Percentiles rank a stretch among this genome's conserved stretches.
Conservation (phyloP, 208 protist genomes). For the Wallacemonas sp. region DNA sequence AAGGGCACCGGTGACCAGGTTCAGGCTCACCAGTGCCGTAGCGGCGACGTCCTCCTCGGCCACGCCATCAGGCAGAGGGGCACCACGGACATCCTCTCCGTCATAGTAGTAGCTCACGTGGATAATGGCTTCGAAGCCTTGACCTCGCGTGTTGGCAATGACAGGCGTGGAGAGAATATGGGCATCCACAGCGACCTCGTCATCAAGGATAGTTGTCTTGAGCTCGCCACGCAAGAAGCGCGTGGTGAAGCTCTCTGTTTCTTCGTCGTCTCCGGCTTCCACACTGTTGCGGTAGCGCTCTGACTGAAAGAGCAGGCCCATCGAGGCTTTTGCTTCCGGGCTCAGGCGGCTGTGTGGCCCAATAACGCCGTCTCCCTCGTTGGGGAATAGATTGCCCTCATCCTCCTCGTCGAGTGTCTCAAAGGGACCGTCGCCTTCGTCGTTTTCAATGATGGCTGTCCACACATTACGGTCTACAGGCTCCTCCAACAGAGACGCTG, state of each 20-base stretch:
- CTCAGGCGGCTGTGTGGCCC: constrained; percentile 57
- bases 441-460: background rate
- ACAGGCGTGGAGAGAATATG: constrained; percentile 89
- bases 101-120: constrained; percentile 93
- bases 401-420: constrained; percentile 14
- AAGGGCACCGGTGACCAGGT: constrained; percentile 75
- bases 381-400: background rate
- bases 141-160: constrained; percentile 80
- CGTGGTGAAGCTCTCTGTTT: constrained; percentile 35
- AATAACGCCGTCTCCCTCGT: constrained; percentile 12
- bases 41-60: constrained; percentile 81
- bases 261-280: constrained; percentile 19
- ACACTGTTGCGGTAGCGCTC: constrained; percentile 49
- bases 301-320: constrained; percentile 74
- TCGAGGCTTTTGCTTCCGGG: constrained; percentile 60
- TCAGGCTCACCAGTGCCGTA: constrained; percentile 83
- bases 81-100: constrained; percentile 8
- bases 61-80: constrained; percentile 3
- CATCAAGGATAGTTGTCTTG: constrained; percentile 18
- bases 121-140: constrained; percentile 88
- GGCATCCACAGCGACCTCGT: constrained; percentile 82
- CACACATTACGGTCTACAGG: background rate
- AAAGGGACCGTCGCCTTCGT: constrained; percentile 6
- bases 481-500: background rate
- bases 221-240: constrained; percentile 25